phyloP scores from a whole-genome alignment of 2,329 filamentous ascomycete species.

The Exophiala oligosperma region DNA sequence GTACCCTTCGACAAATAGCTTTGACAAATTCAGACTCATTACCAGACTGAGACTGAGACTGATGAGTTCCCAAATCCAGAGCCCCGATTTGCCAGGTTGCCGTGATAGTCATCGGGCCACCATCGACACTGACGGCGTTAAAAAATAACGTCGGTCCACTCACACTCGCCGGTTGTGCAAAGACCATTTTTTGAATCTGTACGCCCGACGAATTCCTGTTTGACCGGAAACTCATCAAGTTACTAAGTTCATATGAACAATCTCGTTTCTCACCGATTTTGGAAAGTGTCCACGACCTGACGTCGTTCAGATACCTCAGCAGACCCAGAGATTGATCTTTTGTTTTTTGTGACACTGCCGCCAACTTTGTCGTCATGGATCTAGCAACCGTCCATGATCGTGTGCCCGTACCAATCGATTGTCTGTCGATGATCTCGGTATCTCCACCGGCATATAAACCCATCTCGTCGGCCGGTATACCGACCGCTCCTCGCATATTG shows the following conservation, averaged over 20 bases:
- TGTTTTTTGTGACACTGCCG: conserved; percentile 33
- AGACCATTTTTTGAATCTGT: conserved; percentile 41
- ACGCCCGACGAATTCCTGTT: background rate
- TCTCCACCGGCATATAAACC: conserved; percentile 37
- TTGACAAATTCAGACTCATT: background rate
- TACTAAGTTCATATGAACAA: conserved; percentile 49
- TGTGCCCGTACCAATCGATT: background rate
- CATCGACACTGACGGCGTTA: conserved; percentile 43
- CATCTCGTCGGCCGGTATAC: conserved; percentile 36
- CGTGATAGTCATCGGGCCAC: conserved; percentile 40
- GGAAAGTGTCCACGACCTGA: conserved; percentile 41
- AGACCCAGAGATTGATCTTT: conserved; percentile 46
- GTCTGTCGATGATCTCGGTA: conserved; percentile 23
- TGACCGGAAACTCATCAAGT: conserved; percentile 41
- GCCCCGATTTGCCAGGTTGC: conserved; percentile 47
- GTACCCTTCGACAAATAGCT: background rate
- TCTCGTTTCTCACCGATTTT: conserved; percentile 43
- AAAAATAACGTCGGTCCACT: conserved; percentile 41
- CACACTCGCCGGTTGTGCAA: conserved; percentile 46
- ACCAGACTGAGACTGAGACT: no score
- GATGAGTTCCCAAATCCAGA: conserved; percentile 31
- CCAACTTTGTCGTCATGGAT: conserved; percentile 35
- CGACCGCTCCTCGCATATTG: conserved; percentile 42
- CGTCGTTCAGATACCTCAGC: conserved; percentile 42
- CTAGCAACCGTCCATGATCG: conserved; percentile 27